These are phyloP conservation scores for Verticillium isaacii DNA, from an alignment of 2,329 filamentous ascomycete species.

Conservation along the genomic window DNA sequence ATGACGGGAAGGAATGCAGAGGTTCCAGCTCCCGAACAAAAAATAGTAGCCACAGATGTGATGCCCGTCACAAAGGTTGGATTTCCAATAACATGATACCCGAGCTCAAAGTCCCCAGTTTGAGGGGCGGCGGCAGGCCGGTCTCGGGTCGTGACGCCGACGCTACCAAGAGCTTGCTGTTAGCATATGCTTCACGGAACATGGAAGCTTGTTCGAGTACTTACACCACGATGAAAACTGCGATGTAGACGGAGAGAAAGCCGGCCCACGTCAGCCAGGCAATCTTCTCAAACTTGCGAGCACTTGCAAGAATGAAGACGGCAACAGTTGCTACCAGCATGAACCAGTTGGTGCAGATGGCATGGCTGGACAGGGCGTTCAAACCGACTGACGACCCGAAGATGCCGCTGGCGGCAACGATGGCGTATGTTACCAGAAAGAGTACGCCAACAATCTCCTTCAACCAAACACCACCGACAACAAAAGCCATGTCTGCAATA, in stretches of 20 bases:
- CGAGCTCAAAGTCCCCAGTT: constrained; percentile 54
- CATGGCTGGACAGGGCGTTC: constrained; percentile 55
- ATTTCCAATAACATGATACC: constrained; percentile 49
- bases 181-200: neutral
- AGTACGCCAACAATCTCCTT: constrained; percentile 49
- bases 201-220: constrained; percentile 6
- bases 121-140: constrained; percentile 57
- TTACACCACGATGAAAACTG: constrained; percentile 51
- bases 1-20: constrained; percentile 61
- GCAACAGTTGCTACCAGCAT: constrained; percentile 46
- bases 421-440: constrained; percentile 54
- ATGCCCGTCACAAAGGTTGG: constrained; percentile 56
- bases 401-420: constrained; percentile 53
- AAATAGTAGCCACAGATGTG: constrained; percentile 53
- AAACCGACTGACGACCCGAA: constrained; percentile 54
- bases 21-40: constrained; percentile 54
- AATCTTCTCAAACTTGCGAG: constrained; percentile 56
- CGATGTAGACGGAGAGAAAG: constrained; percentile 52
- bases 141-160: constrained; percentile 52
- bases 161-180: constrained; percentile 15
- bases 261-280: constrained; percentile 59
- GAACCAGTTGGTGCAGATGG: constrained; percentile 55
- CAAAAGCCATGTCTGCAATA: constrained; percentile 50
- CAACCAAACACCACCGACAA: constrained; percentile 46
- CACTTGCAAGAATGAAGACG: constrained; percentile 43